Evolutionary conservation across 441 rosid species (phyloP).

Genomic region (Pelargonium fulgidum): DNA sequence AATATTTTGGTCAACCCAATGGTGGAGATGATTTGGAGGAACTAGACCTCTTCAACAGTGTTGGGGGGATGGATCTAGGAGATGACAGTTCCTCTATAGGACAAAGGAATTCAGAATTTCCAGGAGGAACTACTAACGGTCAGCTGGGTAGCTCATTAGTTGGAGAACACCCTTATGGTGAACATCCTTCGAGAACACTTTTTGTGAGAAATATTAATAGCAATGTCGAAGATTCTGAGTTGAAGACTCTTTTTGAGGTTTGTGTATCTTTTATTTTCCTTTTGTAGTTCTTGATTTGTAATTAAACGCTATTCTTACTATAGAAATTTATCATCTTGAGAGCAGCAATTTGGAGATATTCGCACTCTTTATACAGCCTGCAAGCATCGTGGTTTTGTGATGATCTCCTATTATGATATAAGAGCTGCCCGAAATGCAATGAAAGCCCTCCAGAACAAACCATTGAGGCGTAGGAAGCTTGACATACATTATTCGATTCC

Average conservation of each 20-base stretch:
- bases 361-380: constrained; percentile 44
- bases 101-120: constrained; percentile 30
- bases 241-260: constrained; percentile 50
- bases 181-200: constrained; percentile 51
- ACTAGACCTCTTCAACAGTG: constrained; percentile 50
- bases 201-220: constrained; percentile 54
- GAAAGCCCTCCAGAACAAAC: constrained; percentile 45
- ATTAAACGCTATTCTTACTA: constrained; percentile 4
- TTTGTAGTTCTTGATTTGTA: constrained; percentile 10
- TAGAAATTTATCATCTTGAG: constrained; percentile 16
- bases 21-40: constrained; percentile 47
- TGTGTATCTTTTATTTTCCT: constrained; percentile 11
- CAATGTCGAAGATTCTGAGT: constrained; percentile 53
- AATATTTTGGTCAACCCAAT: constrained; percentile 24
- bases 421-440: constrained; percentile 51
- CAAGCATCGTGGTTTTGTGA: constrained; percentile 53
- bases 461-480: constrained; percentile 38
- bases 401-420: constrained; percentile 55
- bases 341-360: constrained; percentile 53
- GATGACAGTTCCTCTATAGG: constrained; percentile 30
- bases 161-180: constrained; percentile 43
- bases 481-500: constrained; percentile 56
- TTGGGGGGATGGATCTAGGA: constrained; percentile 66
- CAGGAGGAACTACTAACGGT: constrained; percentile 30
- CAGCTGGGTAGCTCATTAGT: constrained; percentile 29